These are phyloP conservation scores for Coemansia sp. DNA, from an alignment of 192 early-diverging fungal genomes.

Conservation along the genomic window DNA sequence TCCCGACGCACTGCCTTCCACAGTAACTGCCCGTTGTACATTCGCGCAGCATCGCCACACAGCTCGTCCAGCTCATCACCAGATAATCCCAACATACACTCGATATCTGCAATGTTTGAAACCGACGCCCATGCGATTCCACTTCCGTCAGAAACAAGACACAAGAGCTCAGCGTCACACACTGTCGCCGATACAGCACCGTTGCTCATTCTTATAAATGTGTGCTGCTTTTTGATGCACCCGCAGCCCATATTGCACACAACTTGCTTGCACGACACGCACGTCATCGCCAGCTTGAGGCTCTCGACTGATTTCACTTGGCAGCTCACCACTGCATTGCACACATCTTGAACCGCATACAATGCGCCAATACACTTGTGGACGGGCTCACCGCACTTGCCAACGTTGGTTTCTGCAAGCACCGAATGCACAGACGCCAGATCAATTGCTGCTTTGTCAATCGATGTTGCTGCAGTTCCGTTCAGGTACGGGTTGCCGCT, in stretches of 20 bases:
- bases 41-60: constrained; percentile 20
- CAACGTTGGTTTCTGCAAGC: not conserved
- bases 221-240: constrained; percentile 21
- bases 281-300: constrained; percentile 9
- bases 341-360: not conserved
- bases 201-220: not conserved
- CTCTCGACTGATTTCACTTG: constrained; percentile 12
- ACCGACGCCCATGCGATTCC: constrained; percentile 21
- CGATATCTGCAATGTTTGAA: not conserved
- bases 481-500: constrained; percentile 23
- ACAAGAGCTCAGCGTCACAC: constrained; percentile 10
- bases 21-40: constrained; percentile 28
- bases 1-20: constrained; percentile 19
- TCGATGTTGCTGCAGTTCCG: constrained; percentile 10
- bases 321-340: constrained; percentile 12
- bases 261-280: constrained; percentile 17
- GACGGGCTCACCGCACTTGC: not conserved
- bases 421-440: not conserved
- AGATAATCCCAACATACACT: constrained; percentile 9
- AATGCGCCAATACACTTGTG: constrained; percentile 11
- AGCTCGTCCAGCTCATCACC: constrained; percentile 7
- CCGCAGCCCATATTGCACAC: constrained; percentile 26
- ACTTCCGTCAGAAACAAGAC: constrained; percentile 38
- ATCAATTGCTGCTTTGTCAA: constrained; percentile 3
- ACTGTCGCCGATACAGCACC: not conserved